phyloP scores from a whole-genome alignment of 2,329 filamentous ascomycete species.

The Akanthomyces dipterigenus region DNA sequence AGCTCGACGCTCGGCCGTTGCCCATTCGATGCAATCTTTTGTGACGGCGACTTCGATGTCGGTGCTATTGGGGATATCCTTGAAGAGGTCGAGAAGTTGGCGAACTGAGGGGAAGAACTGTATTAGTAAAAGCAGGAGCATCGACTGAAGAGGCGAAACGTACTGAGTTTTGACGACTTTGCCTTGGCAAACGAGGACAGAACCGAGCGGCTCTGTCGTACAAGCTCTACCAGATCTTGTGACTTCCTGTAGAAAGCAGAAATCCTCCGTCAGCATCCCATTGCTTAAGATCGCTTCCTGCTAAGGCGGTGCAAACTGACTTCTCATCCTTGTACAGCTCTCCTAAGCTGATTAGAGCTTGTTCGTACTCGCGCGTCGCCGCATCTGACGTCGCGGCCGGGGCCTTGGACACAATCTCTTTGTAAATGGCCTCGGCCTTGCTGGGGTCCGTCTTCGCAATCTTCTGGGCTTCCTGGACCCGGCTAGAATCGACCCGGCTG shows the following conservation, averaged over 20 bases:
- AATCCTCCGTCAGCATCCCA: slow-evolving; percentile 20
- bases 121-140: neutral
- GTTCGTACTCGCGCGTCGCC: slow-evolving; percentile 86
- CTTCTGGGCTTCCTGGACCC: slow-evolving; percentile 85
- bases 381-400: slow-evolving; percentile 77
- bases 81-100: slow-evolving; percentile 92
- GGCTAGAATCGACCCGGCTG: slow-evolving; percentile 57
- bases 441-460: slow-evolving; percentile 71
- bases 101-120: slow-evolving; percentile 57
- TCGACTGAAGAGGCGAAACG: slow-evolving; percentile 22
- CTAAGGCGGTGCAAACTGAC: slow-evolving; percentile 38
- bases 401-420: slow-evolving; percentile 79
- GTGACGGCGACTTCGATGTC: slow-evolving; percentile 93
- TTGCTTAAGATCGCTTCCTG: neutral
- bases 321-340: slow-evolving; percentile 88
- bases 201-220: slow-evolving; percentile 82
- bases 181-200: slow-evolving; percentile 97
- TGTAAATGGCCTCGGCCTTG: slow-evolving; percentile 83
- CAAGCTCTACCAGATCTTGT: slow-evolving; percentile 79
- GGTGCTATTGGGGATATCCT: slow-evolving; percentile 85
- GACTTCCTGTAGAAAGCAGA: slow-evolving; percentile 49
- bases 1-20: slow-evolving; percentile 83
- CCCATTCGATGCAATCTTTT: slow-evolving; percentile 99
- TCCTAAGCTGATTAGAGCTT: slow-evolving; percentile 78
- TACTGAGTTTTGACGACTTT: slow-evolving; percentile 97